Evolutionary conservation across 805 yeast species (phyloP), one percentile per base, ranked within the genome.

Genomic region (Brettanomyces anomalus): DNA sequence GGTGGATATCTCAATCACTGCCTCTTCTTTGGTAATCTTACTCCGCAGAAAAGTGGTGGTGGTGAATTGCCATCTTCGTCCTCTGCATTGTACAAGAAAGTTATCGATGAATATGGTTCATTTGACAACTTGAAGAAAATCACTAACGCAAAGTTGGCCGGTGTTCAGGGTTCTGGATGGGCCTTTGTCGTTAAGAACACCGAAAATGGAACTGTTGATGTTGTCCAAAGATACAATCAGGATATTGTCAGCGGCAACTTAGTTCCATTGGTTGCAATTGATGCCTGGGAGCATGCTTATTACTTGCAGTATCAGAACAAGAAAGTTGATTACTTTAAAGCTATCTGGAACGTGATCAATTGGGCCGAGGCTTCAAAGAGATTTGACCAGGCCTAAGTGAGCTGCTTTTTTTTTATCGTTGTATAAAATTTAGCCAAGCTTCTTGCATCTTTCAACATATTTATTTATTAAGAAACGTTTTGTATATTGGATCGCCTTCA

Each of bases 231-330:
- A 52, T 70, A 77, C 53, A 87, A 87, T 72, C 96, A 87, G 68
- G 96, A 87, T 66, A 84, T 93, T 15, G 87, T 84, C 34, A 69
- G 79, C 39, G 85, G 85, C 39, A 61, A 76, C 8, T 72, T 77
- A 61, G 68, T 75, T 38, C 95, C 96, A 37, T 67, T 88, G 56
- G 74, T 88, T 44, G 96, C 95, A 43, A 84, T 87, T 60, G 96
- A 87, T 56, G 95, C 95, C 47, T 87, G 96, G 96, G 96, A 87
- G 67, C 96, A 87, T 60, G 96, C 96, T 43, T 87, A 87, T 74
- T 87, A 87, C 74, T 73, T 88, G 66, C 96, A 87, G 67, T 87
- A 87, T 72, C 81, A 85, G 70, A 87, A 87, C 70, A 88, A 81
- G 61, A 87, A 88, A 74, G 94, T 65, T 37, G 95, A 87, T 60